Percentiles rank a stretch among this genome's conserved stretches.
Conservation (phyloP, 2,329 filamentous ascomycete species). For the Coleophoma crateriformis region DNA sequence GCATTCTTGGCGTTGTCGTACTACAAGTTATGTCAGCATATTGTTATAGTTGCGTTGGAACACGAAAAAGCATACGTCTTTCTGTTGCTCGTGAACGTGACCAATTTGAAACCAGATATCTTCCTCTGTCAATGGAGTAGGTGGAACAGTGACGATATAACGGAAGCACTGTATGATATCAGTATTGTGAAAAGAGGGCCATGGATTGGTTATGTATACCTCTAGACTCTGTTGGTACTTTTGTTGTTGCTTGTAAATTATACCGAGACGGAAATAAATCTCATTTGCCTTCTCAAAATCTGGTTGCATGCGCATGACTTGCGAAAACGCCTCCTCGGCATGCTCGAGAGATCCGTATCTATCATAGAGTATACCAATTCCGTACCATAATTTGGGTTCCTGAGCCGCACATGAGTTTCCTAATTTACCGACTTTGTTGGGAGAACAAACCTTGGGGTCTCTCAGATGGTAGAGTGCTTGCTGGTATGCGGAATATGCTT, state of each 20-base stretch:
- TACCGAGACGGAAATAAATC: constrained; percentile 97
- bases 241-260: constrained; percentile 98
- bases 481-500: constrained; percentile 95
- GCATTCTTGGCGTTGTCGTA: constrained; percentile 90
- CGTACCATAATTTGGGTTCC: constrained; percentile 98
- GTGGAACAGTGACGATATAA: constrained; percentile 92
- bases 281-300: constrained; percentile 98
- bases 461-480: constrained; percentile 88
- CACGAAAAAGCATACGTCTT: constrained; percentile 68
- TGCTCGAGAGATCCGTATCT: constrained; percentile 94
- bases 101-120: constrained; percentile 99
- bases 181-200: neutral
- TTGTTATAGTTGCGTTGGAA: neutral
- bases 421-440: constrained; percentile 1
- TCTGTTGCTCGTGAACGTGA: constrained; percentile 97
- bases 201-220: constrained; percentile 42
- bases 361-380: constrained; percentile 96
- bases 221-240: constrained; percentile 91
- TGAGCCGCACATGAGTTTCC: constrained; percentile 28
- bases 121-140: constrained; percentile 87
- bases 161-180: constrained; percentile 74
- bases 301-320: constrained; percentile 98
- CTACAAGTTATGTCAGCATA: constrained; percentile 40
- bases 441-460: constrained; percentile 71
- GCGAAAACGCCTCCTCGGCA: constrained; percentile 94